Evolutionary conservation across 495 filamentous ascomycete genomes (phyloP).

Genomic region (Delitschia confertaspora): DNA sequence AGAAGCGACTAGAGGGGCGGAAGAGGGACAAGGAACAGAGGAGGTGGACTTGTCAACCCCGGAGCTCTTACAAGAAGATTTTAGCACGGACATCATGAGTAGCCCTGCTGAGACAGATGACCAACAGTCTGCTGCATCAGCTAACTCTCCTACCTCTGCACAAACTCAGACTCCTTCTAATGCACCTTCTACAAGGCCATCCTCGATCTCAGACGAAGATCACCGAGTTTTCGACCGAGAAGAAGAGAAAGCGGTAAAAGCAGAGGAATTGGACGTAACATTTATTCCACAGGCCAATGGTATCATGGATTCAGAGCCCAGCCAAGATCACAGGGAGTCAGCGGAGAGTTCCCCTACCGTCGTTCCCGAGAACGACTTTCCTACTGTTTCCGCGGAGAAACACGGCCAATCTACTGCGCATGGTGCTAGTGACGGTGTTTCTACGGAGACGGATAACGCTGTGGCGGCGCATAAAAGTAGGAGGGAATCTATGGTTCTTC

Average conservation of each 20-base stretch:
- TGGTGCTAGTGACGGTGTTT: too few relatives aligned
- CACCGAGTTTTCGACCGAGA: not conserved
- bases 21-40: not conserved
- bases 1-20: too few relatives aligned
- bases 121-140: slow-evolving; percentile 20
- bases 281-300: not conserved
- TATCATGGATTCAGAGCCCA: not conserved
- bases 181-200: slow-evolving; percentile 26
- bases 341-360: slow-evolving; percentile 26
- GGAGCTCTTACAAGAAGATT: slow-evolving; percentile 7
- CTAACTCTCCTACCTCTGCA: slow-evolving; percentile 25
- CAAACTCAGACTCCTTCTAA: slow-evolving; percentile 23
- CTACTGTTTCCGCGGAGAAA: slow-evolving; percentile 11
- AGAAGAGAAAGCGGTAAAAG: slow-evolving; percentile 2
- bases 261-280: not conserved
- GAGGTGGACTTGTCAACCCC: not conserved
- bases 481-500: slow-evolving; percentile 15
- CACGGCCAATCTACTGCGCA: not conserved
- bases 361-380: slow-evolving; percentile 15
- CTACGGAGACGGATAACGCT: too few relatives aligned
- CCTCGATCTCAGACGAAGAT: slow-evolving; percentile 28
- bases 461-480: slow-evolving; percentile 2
- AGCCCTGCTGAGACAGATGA: slow-evolving; percentile 19
- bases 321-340: slow-evolving; percentile 20
- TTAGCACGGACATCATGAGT: slow-evolving; percentile 7